Conservation (phyloP, 1,284 basidiomycete species). For the Rhodofomes roseus region DNA sequence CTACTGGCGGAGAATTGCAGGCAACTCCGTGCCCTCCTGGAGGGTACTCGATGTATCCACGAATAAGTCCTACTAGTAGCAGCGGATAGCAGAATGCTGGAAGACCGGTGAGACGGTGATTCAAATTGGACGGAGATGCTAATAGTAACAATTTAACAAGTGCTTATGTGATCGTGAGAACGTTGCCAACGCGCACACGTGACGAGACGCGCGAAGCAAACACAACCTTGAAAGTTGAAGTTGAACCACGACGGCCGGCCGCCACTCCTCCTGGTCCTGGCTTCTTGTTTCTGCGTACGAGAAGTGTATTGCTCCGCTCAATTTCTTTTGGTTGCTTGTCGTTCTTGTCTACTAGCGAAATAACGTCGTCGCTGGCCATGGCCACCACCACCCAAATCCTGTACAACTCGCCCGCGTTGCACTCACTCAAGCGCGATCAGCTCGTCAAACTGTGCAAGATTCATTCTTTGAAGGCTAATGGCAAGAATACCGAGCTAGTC, state of each 20-base stretch:
- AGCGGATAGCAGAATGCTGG: too few relatives aligned
- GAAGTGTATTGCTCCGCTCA: too few relatives aligned
- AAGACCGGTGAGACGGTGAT: too few relatives aligned
- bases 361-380: slow-evolving; percentile 30
- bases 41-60: too few relatives aligned
- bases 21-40: too few relatives aligned
- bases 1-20: too few relatives aligned
- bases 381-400: slow-evolving; percentile 71
- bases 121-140: too few relatives aligned
- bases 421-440: slow-evolving; percentile 76
- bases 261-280: neutral
- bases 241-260: neutral
- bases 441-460: slow-evolving; percentile 79
- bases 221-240: neutral
- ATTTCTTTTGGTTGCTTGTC: neutral
- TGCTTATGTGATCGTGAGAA: neutral
- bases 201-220: neutral
- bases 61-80: too few relatives aligned
- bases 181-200: neutral
- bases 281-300: neutral
- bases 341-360: neutral
- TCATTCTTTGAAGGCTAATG: slow-evolving; percentile 70
- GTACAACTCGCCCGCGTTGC: slow-evolving; percentile 75
- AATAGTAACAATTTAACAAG: too few relatives aligned
- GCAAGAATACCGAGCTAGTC: slow-evolving; percentile 73